These are phyloP conservation scores for Mortierella sp. DNA, from an alignment of 371 early-diverging fungal genomes.

Conservation along the genomic window DNA sequence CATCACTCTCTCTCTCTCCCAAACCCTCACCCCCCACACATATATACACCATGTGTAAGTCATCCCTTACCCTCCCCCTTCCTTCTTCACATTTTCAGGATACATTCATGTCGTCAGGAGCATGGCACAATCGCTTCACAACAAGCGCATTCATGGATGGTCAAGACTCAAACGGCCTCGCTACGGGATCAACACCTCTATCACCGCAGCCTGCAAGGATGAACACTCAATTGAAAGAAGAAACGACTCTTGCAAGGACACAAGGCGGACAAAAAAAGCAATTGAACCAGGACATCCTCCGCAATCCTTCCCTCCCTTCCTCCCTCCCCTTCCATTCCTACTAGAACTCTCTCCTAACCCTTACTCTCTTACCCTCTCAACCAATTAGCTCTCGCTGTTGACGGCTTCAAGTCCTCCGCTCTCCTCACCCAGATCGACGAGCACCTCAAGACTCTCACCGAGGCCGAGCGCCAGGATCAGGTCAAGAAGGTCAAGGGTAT, in stretches of 20 bases:
- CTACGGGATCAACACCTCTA: too few relatives aligned
- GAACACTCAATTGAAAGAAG: too few relatives aligned
- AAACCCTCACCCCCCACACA: not conserved
- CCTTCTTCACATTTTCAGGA: too few relatives aligned
- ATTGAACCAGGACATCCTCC: not conserved
- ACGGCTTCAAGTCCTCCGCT: constrained; percentile 48
- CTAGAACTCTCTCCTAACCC: not conserved
- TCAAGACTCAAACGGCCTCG: too few relatives aligned
- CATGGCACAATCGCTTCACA: too few relatives aligned
- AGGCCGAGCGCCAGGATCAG: constrained; percentile 57
- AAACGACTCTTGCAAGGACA: too few relatives aligned
- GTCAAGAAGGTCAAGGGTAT: constrained; percentile 81
- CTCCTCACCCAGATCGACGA: constrained; percentile 29
- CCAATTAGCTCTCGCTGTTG: constrained; percentile 28
- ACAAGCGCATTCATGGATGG: too few relatives aligned
- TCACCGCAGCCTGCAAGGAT: too few relatives aligned
- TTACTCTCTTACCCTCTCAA: not conserved
- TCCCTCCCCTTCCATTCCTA: not conserved
- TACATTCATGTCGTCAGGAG: not conserved
- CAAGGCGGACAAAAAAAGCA: too few relatives aligned
- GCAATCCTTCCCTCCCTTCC: too few relatives aligned
- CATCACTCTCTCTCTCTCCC: not conserved
- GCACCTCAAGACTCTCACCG: constrained; percentile 46
- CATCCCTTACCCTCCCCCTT: not conserved
- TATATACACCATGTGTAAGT: constrained; percentile 37